Evolutionary conservation across 1,139 yeast species (phyloP), one percentile per base, ranked within the genome.

Genomic region (Suhomyces coccinellae): DNA sequence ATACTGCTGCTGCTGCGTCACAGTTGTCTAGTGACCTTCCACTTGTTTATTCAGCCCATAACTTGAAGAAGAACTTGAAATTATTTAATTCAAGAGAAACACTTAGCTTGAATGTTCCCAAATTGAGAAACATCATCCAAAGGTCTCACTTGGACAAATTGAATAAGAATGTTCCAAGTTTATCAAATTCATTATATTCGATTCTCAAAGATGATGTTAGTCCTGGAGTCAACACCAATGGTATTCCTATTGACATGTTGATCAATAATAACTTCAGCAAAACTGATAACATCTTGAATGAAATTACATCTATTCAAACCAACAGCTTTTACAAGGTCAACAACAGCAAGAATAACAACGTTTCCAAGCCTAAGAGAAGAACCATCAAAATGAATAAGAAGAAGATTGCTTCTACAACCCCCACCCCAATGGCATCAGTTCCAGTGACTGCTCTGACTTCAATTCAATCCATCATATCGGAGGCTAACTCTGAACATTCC

Each of bases 81-180:
- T 69, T 91, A 49, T 80, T 83, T 46, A 82, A 85, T 26, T 82
- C 93, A 4, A 79, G 97, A 53, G 91, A 87, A 52, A 87, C 97
- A 0, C 71, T 91, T 49, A 80, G 85, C 15, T 64, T 89, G 41
- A 78, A 81, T 43, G 77, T 86, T 1, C 85, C 87, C 1, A 72
- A 75, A 33, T 73, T 83, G 49, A 74, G 73, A 33, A 78, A 79
- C 47, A 71, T 81, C 3, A 73, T 82, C n/a, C 83, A 79, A 56
- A 67, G 87, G 43, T 75, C 82, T 22, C 67, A 70, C 49, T 59
- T 75, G 51, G 78, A 75, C 44, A 73, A 65, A 45, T 66, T 64
- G 51, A 69, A 65, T 52, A 67, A 69, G 57, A 64, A 64, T 41
- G 56, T 65, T 17, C 79, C 79, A 3, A 73, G 63, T 44, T 67